Evolutionary conservation across 176 grass and related monocot species (phyloP).

Genomic region (Oryza punctata): DNA sequence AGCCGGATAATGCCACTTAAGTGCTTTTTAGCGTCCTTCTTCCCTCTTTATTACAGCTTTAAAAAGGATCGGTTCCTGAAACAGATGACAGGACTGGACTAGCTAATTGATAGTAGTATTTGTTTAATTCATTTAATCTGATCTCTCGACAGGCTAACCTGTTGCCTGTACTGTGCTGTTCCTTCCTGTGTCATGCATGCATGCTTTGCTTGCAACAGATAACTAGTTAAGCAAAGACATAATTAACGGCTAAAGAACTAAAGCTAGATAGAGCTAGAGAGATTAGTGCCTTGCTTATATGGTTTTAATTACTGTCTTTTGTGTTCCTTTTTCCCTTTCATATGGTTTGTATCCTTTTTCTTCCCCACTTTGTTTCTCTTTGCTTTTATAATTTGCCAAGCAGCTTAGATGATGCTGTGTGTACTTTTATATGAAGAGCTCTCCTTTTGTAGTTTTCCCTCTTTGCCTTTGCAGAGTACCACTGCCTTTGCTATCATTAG

Average conservation of each 20-base stretch:
- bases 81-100: background rate
- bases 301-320: constrained; percentile 18
- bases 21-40: constrained; percentile 49
- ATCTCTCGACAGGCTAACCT: background rate
- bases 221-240: constrained; percentile 11
- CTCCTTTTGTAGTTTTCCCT: constrained; percentile 61
- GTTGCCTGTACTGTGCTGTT: background rate
- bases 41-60: constrained; percentile 14
- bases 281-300: constrained; percentile 21
- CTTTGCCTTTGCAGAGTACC: constrained; percentile 50
- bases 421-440: constrained; percentile 57
- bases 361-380: background rate
- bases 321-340: constrained; percentile 6
- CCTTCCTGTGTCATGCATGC: background rate
- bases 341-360: background rate
- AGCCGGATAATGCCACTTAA: constrained; percentile 61
- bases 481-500: constrained; percentile 71
- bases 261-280: background rate
- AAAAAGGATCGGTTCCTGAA: constrained; percentile 24
- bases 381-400: constrained; percentile 14
- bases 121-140: background rate
- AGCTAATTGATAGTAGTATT: background rate
- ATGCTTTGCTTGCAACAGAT: background rate
- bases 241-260: background rate
- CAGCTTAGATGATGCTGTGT: background rate